phyloP scores from a whole-genome alignment of 2,329 filamentous ascomycete species.

The Pyrenophora teres region DNA sequence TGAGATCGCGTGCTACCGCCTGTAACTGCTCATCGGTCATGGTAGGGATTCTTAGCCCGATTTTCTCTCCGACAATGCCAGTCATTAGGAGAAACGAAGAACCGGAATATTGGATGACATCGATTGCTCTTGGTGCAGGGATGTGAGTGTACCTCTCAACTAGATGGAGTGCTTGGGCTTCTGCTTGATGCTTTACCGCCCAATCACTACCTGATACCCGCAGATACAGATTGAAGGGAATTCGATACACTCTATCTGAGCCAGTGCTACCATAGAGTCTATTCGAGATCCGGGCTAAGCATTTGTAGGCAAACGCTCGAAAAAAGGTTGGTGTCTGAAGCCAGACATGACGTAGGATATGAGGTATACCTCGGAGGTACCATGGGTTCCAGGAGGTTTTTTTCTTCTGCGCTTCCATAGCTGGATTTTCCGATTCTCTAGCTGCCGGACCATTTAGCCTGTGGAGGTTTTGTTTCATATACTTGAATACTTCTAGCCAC shows the following conservation, averaged over 20 bases:
- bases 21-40: slow-evolving; percentile 22
- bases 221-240: slow-evolving; percentile 27
- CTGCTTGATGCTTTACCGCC: slow-evolving; percentile 21
- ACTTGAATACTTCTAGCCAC: slow-evolving; percentile 18
- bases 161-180: slow-evolving; percentile 15
- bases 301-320: slow-evolving; percentile 19
- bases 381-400: too few relatives aligned
- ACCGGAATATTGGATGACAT: slow-evolving; percentile 12
- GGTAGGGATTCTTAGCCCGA: slow-evolving; percentile 17
- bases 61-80: slow-evolving; percentile 9
- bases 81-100: slow-evolving; percentile 25
- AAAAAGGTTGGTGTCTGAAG: slow-evolving; percentile 10
- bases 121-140: slow-evolving; percentile 17
- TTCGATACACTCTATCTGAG: slow-evolving; percentile 15
- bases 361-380: background rate
- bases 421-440: too few relatives aligned
- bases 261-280: slow-evolving; percentile 18
- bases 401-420: too few relatives aligned
- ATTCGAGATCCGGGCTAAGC: background rate
- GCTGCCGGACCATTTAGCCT: too few relatives aligned
- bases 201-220: slow-evolving; percentile 14
- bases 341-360: slow-evolving; percentile 12
- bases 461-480: slow-evolving; percentile 8
- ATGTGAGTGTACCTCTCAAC: slow-evolving; percentile 15
- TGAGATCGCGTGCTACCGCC: slow-evolving; percentile 14